Evolutionary conservation across 2,329 filamentous ascomycete genomes (phyloP).

Genomic region (Penicillium sp.): DNA sequence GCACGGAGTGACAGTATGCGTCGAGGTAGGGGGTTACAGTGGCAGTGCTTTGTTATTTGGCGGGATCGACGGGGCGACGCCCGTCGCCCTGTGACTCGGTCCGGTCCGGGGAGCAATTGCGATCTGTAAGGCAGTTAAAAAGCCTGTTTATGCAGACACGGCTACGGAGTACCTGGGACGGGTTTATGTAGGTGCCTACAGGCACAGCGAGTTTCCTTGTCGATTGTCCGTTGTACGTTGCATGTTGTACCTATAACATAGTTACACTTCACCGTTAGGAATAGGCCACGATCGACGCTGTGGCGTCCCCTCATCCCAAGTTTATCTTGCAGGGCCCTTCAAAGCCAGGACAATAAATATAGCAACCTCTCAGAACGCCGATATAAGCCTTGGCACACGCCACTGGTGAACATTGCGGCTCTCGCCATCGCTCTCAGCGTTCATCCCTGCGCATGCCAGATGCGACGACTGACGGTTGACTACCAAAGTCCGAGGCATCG

Average conservation of each 20-base stretch:
- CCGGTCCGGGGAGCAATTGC: conserved; percentile 8
- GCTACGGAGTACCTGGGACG: background rate
- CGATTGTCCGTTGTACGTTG: background rate
- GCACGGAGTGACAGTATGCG: conserved; percentile 5
- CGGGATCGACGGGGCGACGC: conserved; percentile 6
- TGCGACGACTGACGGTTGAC: background rate
- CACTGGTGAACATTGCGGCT: conserved; percentile 1
- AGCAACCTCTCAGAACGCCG: background rate
- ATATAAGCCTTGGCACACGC: background rate
- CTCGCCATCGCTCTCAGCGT: background rate
- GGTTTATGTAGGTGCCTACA: background rate
- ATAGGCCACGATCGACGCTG: background rate
- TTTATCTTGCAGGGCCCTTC: background rate
- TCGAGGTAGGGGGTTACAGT: conserved; percentile 8
- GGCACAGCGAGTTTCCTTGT: background rate
- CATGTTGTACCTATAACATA: background rate
- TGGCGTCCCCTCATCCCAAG: background rate
- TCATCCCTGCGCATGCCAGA: conserved; percentile 1
- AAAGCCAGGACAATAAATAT: background rate
- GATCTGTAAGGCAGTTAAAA: background rate
- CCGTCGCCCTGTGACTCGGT: conserved; percentile 7
- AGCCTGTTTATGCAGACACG: background rate
- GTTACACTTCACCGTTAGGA: background rate
- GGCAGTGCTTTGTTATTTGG: conserved; percentile 4
- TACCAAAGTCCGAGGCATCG: background rate